Base-by-base conservation (phyloP, 2,329 filamentous ascomycete genomes). In the Cladosporium sp. region DNA sequence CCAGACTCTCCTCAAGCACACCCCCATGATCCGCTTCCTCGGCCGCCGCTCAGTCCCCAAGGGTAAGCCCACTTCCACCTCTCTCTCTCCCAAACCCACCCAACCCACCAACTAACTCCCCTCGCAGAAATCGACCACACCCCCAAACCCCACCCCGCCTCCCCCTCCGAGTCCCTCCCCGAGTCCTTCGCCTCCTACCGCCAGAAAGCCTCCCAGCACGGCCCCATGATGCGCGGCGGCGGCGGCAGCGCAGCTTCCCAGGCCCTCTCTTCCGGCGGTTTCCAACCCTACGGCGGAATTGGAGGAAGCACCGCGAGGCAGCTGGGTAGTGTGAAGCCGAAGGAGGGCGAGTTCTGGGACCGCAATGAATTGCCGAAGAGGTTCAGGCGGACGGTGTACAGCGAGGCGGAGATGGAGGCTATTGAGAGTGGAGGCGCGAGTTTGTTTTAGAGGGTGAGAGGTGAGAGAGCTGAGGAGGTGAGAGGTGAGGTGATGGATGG, bases 381-480 rank as follows among this genome's bases (percentile, higher is more conserved):
- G 73, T 99, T 97, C 86, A 88, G 89, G 75, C 86, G 92, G 70
- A 82, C 86, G 58, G 85, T 88, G 14, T 91, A 93, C 80, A 89
- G 86, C 43, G 80, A 89, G 72, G 88, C 89, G 51, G 95, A 99
- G 86, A 99, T 99, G 67, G 95, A 98, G 79, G 93, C 93, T 25
- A 86, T 99, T 75, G 93, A 97, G 86, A 95, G 92, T 64, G 95
- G 93, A 64, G 95, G 95, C 65, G 95, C 94, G 36, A 90, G 86
- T 56, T 65, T 75, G 69, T 69, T 72, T 53, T 65, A 58, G 23
- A 21, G 18, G 13, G 30, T 10, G 18, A 36, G n/a, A 25, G 16
- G 23, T 51, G 48, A 51, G 13, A 18, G 48, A 51, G n/a, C n/a
- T n/a, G 28, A 28, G 28, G 4, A 28, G 28, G 28, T 28, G 28